phyloP scores from a whole-genome alignment of 352 stramenopile genomes.

The Blastocystis sp. region DNA sequence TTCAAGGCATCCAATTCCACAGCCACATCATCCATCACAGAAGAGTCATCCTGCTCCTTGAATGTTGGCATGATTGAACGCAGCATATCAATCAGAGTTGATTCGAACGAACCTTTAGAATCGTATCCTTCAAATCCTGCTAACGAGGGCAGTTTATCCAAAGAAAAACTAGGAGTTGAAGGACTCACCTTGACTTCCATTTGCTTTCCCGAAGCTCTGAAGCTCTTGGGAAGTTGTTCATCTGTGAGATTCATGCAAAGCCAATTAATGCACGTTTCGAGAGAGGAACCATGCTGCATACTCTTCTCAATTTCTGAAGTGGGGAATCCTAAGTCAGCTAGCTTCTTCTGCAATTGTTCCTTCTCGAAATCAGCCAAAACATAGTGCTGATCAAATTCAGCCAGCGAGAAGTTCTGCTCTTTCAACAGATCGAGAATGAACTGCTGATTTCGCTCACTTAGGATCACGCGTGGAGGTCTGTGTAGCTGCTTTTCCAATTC shows the following conservation, averaged over 20 bases:
- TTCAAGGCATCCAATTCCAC: not conserved
- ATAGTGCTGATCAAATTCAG: not conserved
- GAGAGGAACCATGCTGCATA: not conserved
- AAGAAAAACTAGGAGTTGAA: not conserved
- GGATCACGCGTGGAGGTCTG: slow-evolving; percentile 51
- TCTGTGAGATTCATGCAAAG: slow-evolving; percentile 64
- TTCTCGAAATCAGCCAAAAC: not conserved
- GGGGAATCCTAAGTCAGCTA: not conserved
- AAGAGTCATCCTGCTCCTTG: not conserved
- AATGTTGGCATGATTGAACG: not conserved
- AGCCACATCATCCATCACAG: not conserved
- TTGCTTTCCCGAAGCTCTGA: slow-evolving; percentile 79
- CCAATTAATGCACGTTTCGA: slow-evolving; percentile 64
- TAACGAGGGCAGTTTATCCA: not conserved
- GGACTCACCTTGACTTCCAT: slow-evolving; percentile 69
- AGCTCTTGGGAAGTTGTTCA: slow-evolving; percentile 66
- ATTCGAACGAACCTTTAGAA: not conserved
- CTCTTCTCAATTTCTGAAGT: not conserved
- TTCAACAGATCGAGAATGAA: not conserved
- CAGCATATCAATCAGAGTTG: not conserved
- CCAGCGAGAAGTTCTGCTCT: not conserved
- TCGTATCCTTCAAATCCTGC: not conserved
- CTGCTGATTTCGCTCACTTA: slow-evolving; percentile 61
- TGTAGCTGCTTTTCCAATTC: slow-evolving; percentile 60
- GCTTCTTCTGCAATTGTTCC: not conserved